Evolutionary conservation across 345 rosid genomes (phyloP).

Genomic region (Lumnitzera racemosa): DNA sequence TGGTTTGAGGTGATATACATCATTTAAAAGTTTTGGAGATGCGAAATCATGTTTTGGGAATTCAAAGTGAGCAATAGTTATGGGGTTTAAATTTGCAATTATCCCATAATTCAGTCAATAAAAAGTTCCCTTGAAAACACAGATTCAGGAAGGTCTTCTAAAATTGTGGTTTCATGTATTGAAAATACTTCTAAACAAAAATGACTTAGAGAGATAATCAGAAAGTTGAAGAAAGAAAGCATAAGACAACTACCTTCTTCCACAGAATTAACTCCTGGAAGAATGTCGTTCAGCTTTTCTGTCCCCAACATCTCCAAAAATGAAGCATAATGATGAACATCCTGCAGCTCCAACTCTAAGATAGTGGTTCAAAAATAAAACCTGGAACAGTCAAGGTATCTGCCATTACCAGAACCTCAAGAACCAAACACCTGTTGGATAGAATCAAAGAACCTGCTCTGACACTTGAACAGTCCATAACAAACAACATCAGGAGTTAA

Average conservation of each 20-base stretch:
- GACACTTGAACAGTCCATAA: slow-evolving; percentile 30
- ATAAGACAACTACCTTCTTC: slow-evolving; percentile 47
- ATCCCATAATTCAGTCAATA: no score
- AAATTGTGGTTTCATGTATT: no score
- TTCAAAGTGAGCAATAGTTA: no score
- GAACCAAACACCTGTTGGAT: slow-evolving; percentile 53
- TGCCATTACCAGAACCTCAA: slow-evolving; percentile 61
- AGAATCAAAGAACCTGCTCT: slow-evolving; percentile 45
- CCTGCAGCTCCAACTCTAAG: slow-evolving; percentile 32
- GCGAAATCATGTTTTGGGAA: no score
- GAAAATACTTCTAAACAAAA: no score
- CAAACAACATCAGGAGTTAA: background rate
- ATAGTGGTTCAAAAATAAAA: background rate
- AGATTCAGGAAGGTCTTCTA: no score
- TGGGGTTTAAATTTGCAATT: no score
- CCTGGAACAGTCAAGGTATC: background rate
- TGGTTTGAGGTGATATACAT: no score
- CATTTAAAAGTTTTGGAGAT: no score
- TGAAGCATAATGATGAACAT: slow-evolving; percentile 39
- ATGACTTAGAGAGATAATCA: background rate
- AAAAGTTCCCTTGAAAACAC: no score
- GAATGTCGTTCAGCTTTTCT: slow-evolving; percentile 50
- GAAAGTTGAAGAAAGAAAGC: background rate
- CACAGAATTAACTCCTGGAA: slow-evolving; percentile 54
- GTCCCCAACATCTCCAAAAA: slow-evolving; percentile 58